phyloP scores from a whole-genome alignment of 2,329 filamentous ascomycete genomes.

The Chaetomium sp. region DNA sequence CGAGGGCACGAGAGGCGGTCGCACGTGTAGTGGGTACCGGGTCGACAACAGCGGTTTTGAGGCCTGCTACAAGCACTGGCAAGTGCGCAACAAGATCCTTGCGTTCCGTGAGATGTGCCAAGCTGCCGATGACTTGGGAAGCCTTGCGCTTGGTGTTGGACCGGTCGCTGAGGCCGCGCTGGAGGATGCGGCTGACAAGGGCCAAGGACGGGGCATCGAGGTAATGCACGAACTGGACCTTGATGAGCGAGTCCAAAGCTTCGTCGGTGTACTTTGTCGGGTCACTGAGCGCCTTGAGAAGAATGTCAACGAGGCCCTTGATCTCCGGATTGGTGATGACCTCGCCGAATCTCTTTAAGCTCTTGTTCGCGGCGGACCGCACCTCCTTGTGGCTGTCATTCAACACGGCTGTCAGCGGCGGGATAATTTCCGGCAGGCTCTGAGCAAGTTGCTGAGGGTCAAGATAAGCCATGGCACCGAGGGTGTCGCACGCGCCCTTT shows the following conservation, averaged over 20 bases:
- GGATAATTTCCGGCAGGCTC: constrained; percentile 94
- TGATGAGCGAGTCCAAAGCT: constrained; percentile 90
- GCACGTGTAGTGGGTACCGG: constrained; percentile 95
- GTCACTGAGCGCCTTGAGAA: constrained; percentile 95
- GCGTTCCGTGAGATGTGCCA: constrained; percentile 94
- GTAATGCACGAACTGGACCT: constrained; percentile 98
- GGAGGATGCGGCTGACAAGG: constrained; percentile 90
- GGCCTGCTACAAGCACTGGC: constrained; percentile 85
- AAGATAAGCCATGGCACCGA: constrained; percentile 98
- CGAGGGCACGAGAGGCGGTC: constrained; percentile 92
- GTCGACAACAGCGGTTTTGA: constrained; percentile 88
- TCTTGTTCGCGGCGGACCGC: constrained; percentile 85
- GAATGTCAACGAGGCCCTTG: constrained; percentile 84
- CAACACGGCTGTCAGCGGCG: constrained; percentile 86
- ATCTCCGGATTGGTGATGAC: constrained; percentile 98
- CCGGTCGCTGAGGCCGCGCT: constrained; percentile 85
- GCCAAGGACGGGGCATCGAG: constrained; percentile 96
- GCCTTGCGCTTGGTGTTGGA: constrained; percentile 96
- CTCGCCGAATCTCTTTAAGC: constrained; percentile 95
- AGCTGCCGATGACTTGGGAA: constrained; percentile 94
- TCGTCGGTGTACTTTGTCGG: constrained; percentile 97
- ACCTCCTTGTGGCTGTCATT: constrained; percentile 99
- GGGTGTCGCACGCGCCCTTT: constrained; percentile 92
- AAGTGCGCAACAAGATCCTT: constrained; percentile 91
- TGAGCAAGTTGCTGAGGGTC: constrained; percentile 92